phyloP scores from a whole-genome alignment of 73 alveolate genomes.

The Tetrahymena borealis region DNA sequence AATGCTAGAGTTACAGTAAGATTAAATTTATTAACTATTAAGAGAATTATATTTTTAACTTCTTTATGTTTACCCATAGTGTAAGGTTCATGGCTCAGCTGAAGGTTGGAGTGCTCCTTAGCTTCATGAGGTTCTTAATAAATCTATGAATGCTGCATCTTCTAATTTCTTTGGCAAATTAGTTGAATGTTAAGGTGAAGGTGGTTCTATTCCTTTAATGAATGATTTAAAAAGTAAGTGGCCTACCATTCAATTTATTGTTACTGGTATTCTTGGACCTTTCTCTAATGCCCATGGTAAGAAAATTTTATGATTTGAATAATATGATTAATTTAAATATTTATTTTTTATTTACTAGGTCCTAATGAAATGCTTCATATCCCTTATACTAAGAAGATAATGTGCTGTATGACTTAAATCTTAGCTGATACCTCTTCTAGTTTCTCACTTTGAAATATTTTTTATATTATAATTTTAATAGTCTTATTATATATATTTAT shows the following conservation, averaged over 20 bases:
- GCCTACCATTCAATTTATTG: constrained; percentile 76
- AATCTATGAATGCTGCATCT: constrained; percentile 57
- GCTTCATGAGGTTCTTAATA: background rate
- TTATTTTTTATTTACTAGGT: background rate
- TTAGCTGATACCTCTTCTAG: constrained; percentile 5
- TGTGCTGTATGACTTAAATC: constrained; percentile 29
- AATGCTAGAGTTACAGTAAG: constrained; percentile 49
- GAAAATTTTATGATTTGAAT: background rate
- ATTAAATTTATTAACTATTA: constrained; percentile 30
- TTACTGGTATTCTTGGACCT: constrained; percentile 76
- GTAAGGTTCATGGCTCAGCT: background rate
- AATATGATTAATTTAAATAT: background rate
- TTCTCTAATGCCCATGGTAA: constrained; percentile 69
- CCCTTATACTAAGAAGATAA: constrained; percentile 61
- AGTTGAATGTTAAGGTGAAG: constrained; percentile 59
- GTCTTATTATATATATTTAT: too few species aligned
- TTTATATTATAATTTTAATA: too few species aligned
- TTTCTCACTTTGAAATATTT: background rate
- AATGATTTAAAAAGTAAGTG: constrained; percentile 60
- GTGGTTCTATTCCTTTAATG: constrained; percentile 90
- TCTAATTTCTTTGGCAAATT: constrained; percentile 52
- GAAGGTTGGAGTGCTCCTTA: constrained; percentile 4
- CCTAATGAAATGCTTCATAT: constrained; percentile 81
- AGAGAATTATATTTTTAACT: constrained; percentile 25
- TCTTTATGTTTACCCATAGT: constrained; percentile 13